Base-by-base conservation (phyloP, 352 stramenopile genomes). In the Globisporangium ultimum region DNA sequence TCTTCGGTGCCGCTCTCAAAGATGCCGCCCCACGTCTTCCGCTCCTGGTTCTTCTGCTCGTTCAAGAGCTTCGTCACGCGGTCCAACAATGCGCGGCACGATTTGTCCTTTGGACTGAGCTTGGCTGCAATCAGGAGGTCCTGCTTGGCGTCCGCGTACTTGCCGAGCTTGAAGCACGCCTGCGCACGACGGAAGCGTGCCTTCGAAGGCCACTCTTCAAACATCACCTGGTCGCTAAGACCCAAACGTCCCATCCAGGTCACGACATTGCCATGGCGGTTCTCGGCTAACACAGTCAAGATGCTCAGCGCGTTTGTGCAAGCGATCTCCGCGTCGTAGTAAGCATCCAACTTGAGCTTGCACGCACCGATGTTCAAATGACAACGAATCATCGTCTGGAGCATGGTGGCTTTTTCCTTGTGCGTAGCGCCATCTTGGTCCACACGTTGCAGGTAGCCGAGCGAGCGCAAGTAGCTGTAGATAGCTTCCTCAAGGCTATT, bases 361-460 rank as follows among this genome's bases (percentile, higher is more conserved):
- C 81, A 95, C 10, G 86, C 85, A 15, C 76, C 76, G 53, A 95
- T 89, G 59, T 95, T 95, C 20, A 95, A 66, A 57, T 95, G 86
- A 57, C 86, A 95, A 36, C 86, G 86, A 42, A 95, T 91, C 86
- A 95, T 95, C 15, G 86, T 95, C 72, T 93, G 83, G 15, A 95
- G 75, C 58, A 93, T 89, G 32, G 72, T 87, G 42, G 86, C 86
- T 63, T 93, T 95, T 46, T 95, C 78, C 62, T 95, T 95, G 66
- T 95, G 81, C 0, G 83, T 93, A 14, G 86, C 80, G 8, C 42
- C 66, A 32, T 92, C 80, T 54, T 95, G 83, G 49, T 93, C 62
- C 28, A 95, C 83, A 34, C 83, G 81, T 53, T 93, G 79, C 53
- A 95, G 65, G 58, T 81, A 92, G 20, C 60, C 75, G 7, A 95